These are phyloP conservation scores for Cryphonectria carpinicola DNA, from an alignment of 2,329 filamentous ascomycete species.

Conservation along the genomic window DNA sequence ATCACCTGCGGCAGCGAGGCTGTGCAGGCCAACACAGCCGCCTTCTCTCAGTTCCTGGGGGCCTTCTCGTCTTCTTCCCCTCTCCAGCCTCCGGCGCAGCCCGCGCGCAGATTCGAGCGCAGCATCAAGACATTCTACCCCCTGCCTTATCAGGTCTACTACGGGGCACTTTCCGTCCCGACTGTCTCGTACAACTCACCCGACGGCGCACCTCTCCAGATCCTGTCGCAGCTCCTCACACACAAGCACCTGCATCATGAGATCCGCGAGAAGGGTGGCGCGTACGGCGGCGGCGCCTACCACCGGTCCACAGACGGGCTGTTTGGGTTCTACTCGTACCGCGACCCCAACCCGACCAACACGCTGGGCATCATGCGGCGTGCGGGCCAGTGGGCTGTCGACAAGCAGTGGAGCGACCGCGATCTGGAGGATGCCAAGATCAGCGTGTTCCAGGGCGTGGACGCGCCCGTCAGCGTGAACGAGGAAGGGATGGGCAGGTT, in stretches of 20 bases:
- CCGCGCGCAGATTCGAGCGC: constrained; percentile 43
- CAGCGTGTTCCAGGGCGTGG: constrained; percentile 87
- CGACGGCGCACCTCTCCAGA: constrained; percentile 78
- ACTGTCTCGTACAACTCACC: constrained; percentile 82
- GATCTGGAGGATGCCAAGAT: constrained; percentile 97
- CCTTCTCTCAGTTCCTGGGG: constrained; percentile 72
- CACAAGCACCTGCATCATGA: constrained; percentile 97
- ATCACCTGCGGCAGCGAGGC: constrained; percentile 84
- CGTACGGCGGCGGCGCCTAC: constrained; percentile 91
- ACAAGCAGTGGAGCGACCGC: constrained; percentile 78
- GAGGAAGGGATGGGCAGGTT: constrained; percentile 87
- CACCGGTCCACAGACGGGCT: constrained; percentile 78
- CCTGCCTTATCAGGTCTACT: constrained; percentile 96
- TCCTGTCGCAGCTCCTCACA: constrained; percentile 88
- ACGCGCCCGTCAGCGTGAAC: constrained; percentile 86
- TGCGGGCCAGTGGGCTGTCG: constrained; percentile 80
- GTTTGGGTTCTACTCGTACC: constrained; percentile 96
- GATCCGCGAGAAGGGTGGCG: constrained; percentile 95
- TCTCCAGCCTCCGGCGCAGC: constrained; percentile 42
- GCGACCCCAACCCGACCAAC: constrained; percentile 88
- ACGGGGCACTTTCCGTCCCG: constrained; percentile 79
- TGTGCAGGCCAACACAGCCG: constrained; percentile 68
- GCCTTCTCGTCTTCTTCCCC: constrained; percentile 54
- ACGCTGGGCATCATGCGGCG: constrained; percentile 83
- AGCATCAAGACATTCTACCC: constrained; percentile 85